Base-by-base conservation (phyloP, 768 basidiomycete species). In the Pholiota conissans region DNA sequence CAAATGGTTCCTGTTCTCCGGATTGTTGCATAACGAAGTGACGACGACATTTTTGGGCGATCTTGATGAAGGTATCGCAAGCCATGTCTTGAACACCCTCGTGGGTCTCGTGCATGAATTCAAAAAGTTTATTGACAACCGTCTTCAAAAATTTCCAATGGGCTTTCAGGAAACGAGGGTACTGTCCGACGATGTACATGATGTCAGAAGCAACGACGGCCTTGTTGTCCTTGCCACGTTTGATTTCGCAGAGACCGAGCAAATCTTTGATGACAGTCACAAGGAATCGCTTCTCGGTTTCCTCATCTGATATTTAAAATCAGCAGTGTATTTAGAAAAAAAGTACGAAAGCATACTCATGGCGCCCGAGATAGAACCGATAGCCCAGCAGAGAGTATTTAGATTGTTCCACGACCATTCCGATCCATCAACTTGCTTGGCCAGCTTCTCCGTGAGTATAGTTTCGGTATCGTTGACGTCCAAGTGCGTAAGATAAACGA, bases 61-160 rank as follows among this genome's bases (percentile, higher is more conserved):
- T 99, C 76, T 98, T 99, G 79, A 99, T 98, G 75, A 99, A 99
- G 0, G 97, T 99, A 71, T 99, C 97, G 75, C 97, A 99, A 46
- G 97, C 97, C 97, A 99, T 99, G 76, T 99, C 97, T 73, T 99
- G 97, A 10, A 99, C 97, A 77, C 95, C 93, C 79, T 99, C 97
- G 68, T 99, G 96, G 0, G 94, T 97, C 76, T 99, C 96, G 72
- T 99, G 97, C 95, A 98, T 98, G 73, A 99, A 99, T 71, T 99
- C 97, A 73, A 98, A 99, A 6, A 98, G 80, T 74, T 99, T 99
- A 78, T 98, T 99, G 61, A 99, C 96, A 54, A 99, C 97, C 2
- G 97, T 98, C 81, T 99, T 99, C 69, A 99, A 78, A 84, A 99
- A 99, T 76, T 98, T 99, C 97, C 97, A 99, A 72, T 99, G 97